phyloP scores from a whole-genome alignment of 208 protist genomes.

The Leishmania gerbilli region DNA sequence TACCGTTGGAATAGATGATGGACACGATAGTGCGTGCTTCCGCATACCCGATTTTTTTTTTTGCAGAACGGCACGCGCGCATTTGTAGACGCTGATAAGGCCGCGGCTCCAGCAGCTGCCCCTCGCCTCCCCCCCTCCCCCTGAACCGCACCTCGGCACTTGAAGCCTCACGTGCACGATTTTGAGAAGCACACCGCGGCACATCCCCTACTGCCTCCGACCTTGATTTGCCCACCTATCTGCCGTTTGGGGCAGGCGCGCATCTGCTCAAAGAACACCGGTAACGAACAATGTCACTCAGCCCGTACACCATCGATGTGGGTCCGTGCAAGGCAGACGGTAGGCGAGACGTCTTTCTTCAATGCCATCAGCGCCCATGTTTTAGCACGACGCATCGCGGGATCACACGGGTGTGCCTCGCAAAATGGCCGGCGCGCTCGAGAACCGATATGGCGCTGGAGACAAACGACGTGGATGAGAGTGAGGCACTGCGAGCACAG shows the following conservation, averaged over 20 bases:
- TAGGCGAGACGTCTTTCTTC: conserved; percentile 63
- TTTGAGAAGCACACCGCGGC: not conserved
- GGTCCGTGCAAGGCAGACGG: conserved; percentile 43
- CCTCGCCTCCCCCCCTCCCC: not conserved
- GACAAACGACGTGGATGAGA: conserved; percentile 12
- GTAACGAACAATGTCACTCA: conserved; percentile 24
- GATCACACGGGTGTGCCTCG: conserved; percentile 67
- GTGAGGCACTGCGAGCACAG: conserved; percentile 18
- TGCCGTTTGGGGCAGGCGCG: not conserved
- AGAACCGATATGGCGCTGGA: not conserved
- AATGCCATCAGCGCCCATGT: conserved; percentile 46
- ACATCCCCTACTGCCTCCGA: not conserved
- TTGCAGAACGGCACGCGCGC: not conserved
- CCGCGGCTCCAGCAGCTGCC: not conserved
- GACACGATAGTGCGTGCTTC: not conserved
- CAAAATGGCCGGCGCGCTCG: conserved; percentile 39
- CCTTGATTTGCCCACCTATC: not conserved
- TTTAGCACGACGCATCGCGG: conserved; percentile 64
- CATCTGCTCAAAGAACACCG: not conserved
- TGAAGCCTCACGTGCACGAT: not conserved
- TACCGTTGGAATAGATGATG: not conserved
- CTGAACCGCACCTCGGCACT: not conserved
- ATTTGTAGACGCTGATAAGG: not conserved
- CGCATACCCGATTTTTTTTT: not conserved
- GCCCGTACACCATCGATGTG: conserved; percentile 71